Evolutionary conservation across 768 basidiomycete species (phyloP).

Genomic region (Psilocybe subaeruginosa): DNA sequence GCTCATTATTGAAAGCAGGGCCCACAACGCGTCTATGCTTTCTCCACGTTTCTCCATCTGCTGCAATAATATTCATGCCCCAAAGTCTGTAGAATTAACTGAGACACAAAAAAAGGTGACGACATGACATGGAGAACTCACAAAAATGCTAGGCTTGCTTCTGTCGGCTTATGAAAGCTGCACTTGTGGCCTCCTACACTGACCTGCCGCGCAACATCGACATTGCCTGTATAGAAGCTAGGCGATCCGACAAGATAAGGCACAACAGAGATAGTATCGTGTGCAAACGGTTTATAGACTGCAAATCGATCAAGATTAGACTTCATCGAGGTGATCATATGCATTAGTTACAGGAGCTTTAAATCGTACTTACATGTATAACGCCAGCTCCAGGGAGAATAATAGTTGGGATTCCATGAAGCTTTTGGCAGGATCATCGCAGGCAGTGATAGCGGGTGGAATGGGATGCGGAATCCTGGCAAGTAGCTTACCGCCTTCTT

Average conservation of each 20-base stretch:
- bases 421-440: constrained; percentile 39
- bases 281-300: constrained; percentile 40
- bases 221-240: constrained; percentile 43
- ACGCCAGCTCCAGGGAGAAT: constrained; percentile 40
- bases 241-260: constrained; percentile 40
- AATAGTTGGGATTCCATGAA: constrained; percentile 46
- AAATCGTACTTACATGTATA: constrained; percentile 27
- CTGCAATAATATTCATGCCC: constrained; percentile 50
- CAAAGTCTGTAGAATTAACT: constrained; percentile 31
- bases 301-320: background rate
- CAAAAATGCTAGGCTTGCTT: constrained; percentile 33
- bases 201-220: constrained; percentile 51
- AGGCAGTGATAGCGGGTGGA: constrained; percentile 40
- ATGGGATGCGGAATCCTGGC: constrained; percentile 43
- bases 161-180: constrained; percentile 42
- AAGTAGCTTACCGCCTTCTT: constrained; percentile 33
- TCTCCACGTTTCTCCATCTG: constrained; percentile 47
- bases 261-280: constrained; percentile 43
- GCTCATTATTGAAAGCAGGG: constrained; percentile 44
- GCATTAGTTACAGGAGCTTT: too few relatives aligned
- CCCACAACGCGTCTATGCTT: constrained; percentile 47
- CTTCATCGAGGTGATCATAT: background rate
- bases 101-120: too few relatives aligned
- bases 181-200: constrained; percentile 39
- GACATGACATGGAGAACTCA: constrained; percentile 19